A percentile compares a stretch with the other conserved stretches of the same genome.
Evolutionary conservation across 441 rosid species (phyloP).

Genomic region (Euphorbia celastroides): DNA sequence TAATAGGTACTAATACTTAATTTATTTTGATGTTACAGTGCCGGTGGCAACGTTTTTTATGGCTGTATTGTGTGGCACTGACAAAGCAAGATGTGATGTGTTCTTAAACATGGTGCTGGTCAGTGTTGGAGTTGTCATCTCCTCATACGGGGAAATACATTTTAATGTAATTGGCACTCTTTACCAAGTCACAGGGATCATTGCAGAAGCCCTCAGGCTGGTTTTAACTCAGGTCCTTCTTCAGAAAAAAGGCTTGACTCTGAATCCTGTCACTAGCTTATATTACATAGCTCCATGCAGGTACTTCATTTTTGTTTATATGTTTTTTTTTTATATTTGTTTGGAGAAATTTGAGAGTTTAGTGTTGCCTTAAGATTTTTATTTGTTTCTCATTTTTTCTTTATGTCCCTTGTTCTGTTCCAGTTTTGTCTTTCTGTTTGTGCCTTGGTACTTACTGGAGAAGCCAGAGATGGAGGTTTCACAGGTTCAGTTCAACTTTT

Average conservation of each 20-base stretch:
- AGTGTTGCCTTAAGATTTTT: not conserved
- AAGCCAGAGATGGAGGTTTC: slow-evolving; percentile 79
- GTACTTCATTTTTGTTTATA: slow-evolving; percentile 28
- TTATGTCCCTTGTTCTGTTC: slow-evolving; percentile 18
- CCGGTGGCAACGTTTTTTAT: slow-evolving; percentile 93
- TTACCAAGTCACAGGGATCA: slow-evolving; percentile 98
- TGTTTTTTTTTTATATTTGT: not conserved
- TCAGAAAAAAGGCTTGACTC: slow-evolving; percentile 95
- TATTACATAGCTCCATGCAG: slow-evolving; percentile 99
- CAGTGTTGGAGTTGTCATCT: slow-evolving; percentile 98
- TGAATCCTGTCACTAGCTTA: slow-evolving; percentile 97
- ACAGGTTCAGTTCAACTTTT: slow-evolving; percentile 93
- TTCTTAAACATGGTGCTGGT: slow-evolving; percentile 98
- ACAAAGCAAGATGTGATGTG: slow-evolving; percentile 92
- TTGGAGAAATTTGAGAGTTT: not conserved
- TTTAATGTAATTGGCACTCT: slow-evolving; percentile 92
- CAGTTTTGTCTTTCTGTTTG: slow-evolving; percentile 93
- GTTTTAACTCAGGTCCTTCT: slow-evolving; percentile 99
- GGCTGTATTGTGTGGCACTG: slow-evolving; percentile 97
- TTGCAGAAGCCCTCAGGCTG: slow-evolving; percentile 99
- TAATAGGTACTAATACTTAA: slow-evolving; percentile 22
- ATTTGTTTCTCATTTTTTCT: slow-evolving; percentile 1
- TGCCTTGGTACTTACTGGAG: slow-evolving; percentile 94
- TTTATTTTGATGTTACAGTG: slow-evolving; percentile 57
- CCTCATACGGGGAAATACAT: slow-evolving; percentile 99